Evolutionary conservation across 2,329 filamentous ascomycete species (phyloP), one percentile per base, ranked within the genome.

Genomic region (Claviceps pusilla): DNA sequence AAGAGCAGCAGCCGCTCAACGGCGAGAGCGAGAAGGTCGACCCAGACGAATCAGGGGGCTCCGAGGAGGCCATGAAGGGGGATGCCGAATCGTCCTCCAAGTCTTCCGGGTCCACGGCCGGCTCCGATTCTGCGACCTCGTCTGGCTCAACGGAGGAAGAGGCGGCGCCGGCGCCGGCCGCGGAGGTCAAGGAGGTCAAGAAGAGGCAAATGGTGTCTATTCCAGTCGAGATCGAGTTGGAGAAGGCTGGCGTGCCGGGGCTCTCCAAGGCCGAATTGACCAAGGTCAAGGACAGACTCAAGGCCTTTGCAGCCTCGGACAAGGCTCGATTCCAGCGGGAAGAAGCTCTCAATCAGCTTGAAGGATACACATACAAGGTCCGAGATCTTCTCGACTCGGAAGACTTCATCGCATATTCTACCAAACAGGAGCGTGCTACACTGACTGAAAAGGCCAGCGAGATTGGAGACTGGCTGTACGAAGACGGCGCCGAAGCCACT

Each of bases 341-440:
- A 66, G 91, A 96, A 67, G 82, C 87, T 1, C 74, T 96, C 55
- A 98, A 97, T 70, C 85, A 87, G 59, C 80, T 98, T n/a, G 93
- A 98, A 69, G 84, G 79, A 12, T 97, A 86, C 69, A 95, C 91
- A 14, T 98, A 98, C 75, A 85, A 83, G 63, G 80, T 87, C 33
- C 84, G 89, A 31, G 89, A 96, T 67, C 76, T 95, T 48, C 75
- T 96, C 2, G 84, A 88, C 46, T 84, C 85, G 57, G 82, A 87
- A 50, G 75, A 76, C 1, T 97, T 96, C 66, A 73, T 86, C 52
- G 76, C 76, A 12, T 80, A 78, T 3, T 86, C 89, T 37, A 91
- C 85, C 10, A 73, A 80, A 3, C 76, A 79, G 24, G 79, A 89
- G 64, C 80, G 88, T 49, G 67, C 76, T 7, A 69, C 72, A n/a